phyloP scores from a whole-genome alignment of 371 early-diverging fungal species.

The Mucor indicus region DNA sequence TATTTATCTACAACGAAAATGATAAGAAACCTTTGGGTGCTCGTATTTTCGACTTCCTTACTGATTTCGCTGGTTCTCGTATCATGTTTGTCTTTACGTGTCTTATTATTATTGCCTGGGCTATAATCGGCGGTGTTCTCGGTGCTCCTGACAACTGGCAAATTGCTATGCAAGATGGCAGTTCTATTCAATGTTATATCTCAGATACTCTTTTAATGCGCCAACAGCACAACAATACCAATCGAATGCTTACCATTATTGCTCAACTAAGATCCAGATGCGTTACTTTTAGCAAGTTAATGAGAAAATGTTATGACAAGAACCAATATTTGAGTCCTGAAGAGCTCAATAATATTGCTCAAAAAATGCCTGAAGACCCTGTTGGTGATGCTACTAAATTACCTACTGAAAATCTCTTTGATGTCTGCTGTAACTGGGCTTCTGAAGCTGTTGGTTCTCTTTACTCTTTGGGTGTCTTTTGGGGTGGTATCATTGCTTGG shows the following conservation, averaged over 20 bases:
- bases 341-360: not conserved
- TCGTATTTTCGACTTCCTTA: slow-evolving; percentile 7
- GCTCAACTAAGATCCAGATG: slow-evolving; percentile 13
- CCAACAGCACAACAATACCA: slow-evolving; percentile 15
- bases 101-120: slow-evolving; percentile 10
- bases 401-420: slow-evolving; percentile 15
- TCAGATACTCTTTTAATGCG: slow-evolving; percentile 26
- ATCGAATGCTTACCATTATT: slow-evolving; percentile 8
- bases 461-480: slow-evolving; percentile 3
- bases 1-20: not conserved
- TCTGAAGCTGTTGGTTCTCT: slow-evolving; percentile 16
- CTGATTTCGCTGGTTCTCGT: slow-evolving; percentile 14
- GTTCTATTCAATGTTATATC: slow-evolving; percentile 21
- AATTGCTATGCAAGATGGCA: slow-evolving; percentile 22
- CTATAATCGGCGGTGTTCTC: slow-evolving; percentile 8
- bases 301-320: not conserved
- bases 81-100: slow-evolving; percentile 9
- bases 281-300: slow-evolving; percentile 1
- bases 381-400: slow-evolving; percentile 11
- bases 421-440: slow-evolving; percentile 10
- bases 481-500: slow-evolving; percentile 18
- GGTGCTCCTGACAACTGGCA: slow-evolving; percentile 21
- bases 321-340: not conserved
- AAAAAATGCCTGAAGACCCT: slow-evolving; percentile 1
- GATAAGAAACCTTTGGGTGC: slow-evolving; percentile 2